Conservation (phyloP, 306 rosid species). For the Coriaria nepalensis region DNA sequence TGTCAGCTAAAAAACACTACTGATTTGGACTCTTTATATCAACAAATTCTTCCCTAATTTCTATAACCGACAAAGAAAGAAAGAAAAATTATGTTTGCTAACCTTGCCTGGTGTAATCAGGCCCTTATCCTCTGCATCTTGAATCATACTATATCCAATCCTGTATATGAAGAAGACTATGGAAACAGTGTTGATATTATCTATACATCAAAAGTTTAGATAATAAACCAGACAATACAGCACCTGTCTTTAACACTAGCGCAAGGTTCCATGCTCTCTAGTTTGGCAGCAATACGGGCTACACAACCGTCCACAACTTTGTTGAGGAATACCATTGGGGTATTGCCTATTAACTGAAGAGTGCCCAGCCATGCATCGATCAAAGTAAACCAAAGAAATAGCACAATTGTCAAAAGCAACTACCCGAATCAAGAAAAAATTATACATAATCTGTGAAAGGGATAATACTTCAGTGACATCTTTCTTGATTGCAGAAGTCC, state of each 20-base stretch:
- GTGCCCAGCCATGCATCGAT: conserved; percentile 5
- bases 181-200: neutral
- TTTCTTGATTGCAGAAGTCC: conserved; percentile 45
- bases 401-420: neutral
- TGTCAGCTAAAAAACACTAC: conserved; percentile 8
- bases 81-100: conserved; percentile 1
- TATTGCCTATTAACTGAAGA: conserved; percentile 52
- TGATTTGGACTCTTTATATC: too few species aligned
- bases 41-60: neutral
- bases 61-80: neutral
- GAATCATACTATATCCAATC: conserved; percentile 62
- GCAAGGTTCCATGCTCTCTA: conserved; percentile 65
- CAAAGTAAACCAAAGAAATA: neutral
- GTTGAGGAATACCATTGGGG: conserved; percentile 65
- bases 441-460: conserved; percentile 2
- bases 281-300: conserved; percentile 65
- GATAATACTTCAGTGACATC: conserved; percentile 56
- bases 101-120: conserved; percentile 82
- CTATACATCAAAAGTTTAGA: neutral
- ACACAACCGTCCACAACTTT: conserved; percentile 58
- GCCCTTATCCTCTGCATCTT: conserved; percentile 74
- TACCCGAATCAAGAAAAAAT: neutral
- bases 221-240: neutral
- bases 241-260: conserved; percentile 69
- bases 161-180: conserved; percentile 23